A percentile compares a stretch with the other conserved stretches of the same genome.
phyloP scores from a whole-genome alignment of 75 land plant genomes.

The Adiantum capillusveneris region DNA sequence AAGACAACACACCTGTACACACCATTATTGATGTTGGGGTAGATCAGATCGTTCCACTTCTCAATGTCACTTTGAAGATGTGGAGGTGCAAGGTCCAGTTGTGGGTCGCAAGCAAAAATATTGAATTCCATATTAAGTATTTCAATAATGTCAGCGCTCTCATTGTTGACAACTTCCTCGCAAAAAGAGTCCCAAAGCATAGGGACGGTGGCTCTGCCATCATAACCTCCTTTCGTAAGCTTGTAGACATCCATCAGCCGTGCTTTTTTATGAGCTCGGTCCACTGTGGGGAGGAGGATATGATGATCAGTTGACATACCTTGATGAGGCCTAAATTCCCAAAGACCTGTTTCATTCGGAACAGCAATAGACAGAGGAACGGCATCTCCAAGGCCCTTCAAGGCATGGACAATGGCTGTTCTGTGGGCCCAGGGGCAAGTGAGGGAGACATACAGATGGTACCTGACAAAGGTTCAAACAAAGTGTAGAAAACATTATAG shows the following conservation, averaged over 20 bases:
- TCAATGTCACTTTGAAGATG: constrained; percentile 48
- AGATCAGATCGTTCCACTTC: constrained; percentile 65
- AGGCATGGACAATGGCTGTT: constrained; percentile 63
- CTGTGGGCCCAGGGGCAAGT: constrained; percentile 97
- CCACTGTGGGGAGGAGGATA: constrained; percentile 22
- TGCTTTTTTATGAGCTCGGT: constrained; percentile 42
- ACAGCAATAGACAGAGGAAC: constrained; percentile 63
- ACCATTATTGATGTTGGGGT: constrained; percentile 75
- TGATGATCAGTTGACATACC: neutral
- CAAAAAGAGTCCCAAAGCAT: constrained; percentile 74
- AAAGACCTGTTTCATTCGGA: constrained; percentile 59
- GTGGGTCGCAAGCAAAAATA: constrained; percentile 26
- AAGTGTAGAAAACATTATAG: too few species aligned
- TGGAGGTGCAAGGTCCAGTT: constrained; percentile 54
- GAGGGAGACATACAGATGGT: constrained; percentile 77
- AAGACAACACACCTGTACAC: constrained; percentile 55
- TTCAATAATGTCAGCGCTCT: constrained; percentile 78
- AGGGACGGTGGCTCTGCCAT: constrained; percentile 81
- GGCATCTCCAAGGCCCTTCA: constrained; percentile 51
- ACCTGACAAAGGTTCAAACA: too few species aligned
- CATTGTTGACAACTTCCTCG: constrained; percentile 73
- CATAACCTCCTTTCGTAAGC: constrained; percentile 50
- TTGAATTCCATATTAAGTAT: constrained; percentile 57
- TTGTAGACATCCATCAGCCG: constrained; percentile 63
- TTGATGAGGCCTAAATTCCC: constrained; percentile 38